Conservation (phyloP, 2,329 filamentous ascomycete species). For the Aspergillus oerlinghausenensis region DNA sequence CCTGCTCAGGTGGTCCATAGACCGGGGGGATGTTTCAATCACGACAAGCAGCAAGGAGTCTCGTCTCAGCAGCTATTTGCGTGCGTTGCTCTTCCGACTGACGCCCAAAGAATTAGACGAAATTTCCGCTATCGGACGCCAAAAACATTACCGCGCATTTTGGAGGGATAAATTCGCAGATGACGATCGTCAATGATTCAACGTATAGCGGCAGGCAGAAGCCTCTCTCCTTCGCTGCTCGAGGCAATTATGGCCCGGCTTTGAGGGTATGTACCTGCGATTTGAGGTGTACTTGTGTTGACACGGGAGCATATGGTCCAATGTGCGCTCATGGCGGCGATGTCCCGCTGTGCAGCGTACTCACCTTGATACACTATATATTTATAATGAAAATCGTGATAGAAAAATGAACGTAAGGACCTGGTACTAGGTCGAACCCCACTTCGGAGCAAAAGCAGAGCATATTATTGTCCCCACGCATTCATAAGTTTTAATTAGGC, state of each 20-base stretch:
- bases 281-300: background rate
- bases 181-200: conserved; percentile 36
- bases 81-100: conserved; percentile 53
- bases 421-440: too few species aligned
- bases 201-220: background rate
- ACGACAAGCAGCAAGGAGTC: conserved; percentile 60
- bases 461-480: background rate
- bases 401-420: too few species aligned
- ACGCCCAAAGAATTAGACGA: conserved; percentile 55
- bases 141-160: conserved; percentile 50
- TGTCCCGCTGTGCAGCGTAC: background rate
- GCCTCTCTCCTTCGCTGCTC: background rate
- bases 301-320: background rate
- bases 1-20: conserved; percentile 56
- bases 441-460: background rate
- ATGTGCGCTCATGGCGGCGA: background rate
- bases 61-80: conserved; percentile 54
- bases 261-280: background rate
- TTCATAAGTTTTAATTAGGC: background rate
- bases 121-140: conserved; percentile 45
- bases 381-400: background rate
- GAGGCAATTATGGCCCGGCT: background rate
- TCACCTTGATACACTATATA: background rate
- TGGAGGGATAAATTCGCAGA: conserved; percentile 47
- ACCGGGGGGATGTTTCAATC: conserved; percentile 55